These are phyloP conservation scores for Apiospora aurea DNA, from an alignment of 2,329 filamentous ascomycete species.

Conservation along the genomic window DNA sequence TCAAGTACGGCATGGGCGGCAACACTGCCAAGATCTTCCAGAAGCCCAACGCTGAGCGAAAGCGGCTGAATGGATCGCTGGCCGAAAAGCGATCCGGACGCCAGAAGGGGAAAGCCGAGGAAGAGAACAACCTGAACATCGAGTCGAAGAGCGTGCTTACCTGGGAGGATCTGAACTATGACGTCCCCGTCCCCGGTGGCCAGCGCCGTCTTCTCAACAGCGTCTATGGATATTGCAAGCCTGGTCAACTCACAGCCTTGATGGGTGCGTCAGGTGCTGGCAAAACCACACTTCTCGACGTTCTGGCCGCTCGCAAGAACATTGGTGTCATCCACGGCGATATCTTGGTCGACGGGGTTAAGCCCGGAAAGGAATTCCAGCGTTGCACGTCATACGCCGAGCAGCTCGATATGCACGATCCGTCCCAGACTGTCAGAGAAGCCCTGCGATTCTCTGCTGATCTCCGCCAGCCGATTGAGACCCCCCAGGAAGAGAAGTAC, in stretches of 20 bases:
- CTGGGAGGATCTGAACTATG: slow-evolving; percentile 86
- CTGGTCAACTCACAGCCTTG: slow-evolving; percentile 78
- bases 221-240: slow-evolving; percentile 74
- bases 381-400: slow-evolving; percentile 68
- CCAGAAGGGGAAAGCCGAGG: slow-evolving; percentile 54
- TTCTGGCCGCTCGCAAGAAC: slow-evolving; percentile 69
- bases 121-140: slow-evolving; percentile 60
- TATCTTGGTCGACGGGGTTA: slow-evolving; percentile 62
- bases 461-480: slow-evolving; percentile 62
- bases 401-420: slow-evolving; percentile 68
- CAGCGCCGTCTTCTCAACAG: slow-evolving; percentile 62
- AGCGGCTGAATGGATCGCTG: slow-evolving; percentile 70
- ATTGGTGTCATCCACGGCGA: slow-evolving; percentile 66
- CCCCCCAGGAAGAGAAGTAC: slow-evolving; percentile 61
- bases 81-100: slow-evolving; percentile 64
- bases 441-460: slow-evolving; percentile 69
- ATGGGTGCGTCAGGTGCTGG: slow-evolving; percentile 88
- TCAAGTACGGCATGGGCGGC: slow-evolving; percentile 82
- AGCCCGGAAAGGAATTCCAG: slow-evolving; percentile 67
- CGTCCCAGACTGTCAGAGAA: slow-evolving; percentile 68
- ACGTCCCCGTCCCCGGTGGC: slow-evolving; percentile 66
- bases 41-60: slow-evolving; percentile 72
- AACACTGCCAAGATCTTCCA: slow-evolving; percentile 80
- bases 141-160: slow-evolving; percentile 75
- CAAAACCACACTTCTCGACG: slow-evolving; percentile 85